These are phyloP conservation scores for Neurospora pannonica DNA, from an alignment of 495 filamentous ascomycete genomes.

Conservation along the genomic window DNA sequence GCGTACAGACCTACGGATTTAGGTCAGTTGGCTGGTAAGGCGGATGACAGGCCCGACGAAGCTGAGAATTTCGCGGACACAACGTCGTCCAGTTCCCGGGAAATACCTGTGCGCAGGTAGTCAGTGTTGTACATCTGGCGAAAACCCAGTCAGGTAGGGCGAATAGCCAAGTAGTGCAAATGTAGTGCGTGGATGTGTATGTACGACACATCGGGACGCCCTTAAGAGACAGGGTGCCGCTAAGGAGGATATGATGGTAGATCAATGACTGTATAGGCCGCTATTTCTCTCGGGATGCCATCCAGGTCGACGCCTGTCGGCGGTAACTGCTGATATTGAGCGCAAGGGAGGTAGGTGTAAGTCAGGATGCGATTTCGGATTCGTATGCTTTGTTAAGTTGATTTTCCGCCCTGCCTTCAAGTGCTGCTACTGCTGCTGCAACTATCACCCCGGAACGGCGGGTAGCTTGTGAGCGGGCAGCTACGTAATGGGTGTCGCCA, in stretches of 20 bases:
- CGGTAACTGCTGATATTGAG: not conserved
- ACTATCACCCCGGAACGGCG: not conserved
- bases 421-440: not conserved
- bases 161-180: not conserved
- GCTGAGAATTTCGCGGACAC: not conserved
- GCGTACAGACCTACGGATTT: not conserved
- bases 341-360: not conserved
- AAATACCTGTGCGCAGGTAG: not conserved
- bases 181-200: not conserved
- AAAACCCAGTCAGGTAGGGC: not conserved
- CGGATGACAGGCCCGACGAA: not conserved
- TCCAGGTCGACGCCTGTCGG: not conserved
- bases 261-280: not conserved
- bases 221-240: not conserved
- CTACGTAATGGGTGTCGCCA: not conserved
- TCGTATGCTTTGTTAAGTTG: not conserved
- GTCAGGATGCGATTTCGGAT: not conserved
- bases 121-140: not conserved
- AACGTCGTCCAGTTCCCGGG: not conserved
- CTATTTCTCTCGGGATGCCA: not conserved
- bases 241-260: not conserved
- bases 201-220: not conserved
- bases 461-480: not conserved
- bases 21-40: not conserved
- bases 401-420: not conserved